Percentiles rank a stretch among this genome's conserved stretches.
These are phyloP conservation scores for Gynandropsis gynandra DNA, from an alignment of 345 rosid genomes.

Conservation along the genomic window DNA sequence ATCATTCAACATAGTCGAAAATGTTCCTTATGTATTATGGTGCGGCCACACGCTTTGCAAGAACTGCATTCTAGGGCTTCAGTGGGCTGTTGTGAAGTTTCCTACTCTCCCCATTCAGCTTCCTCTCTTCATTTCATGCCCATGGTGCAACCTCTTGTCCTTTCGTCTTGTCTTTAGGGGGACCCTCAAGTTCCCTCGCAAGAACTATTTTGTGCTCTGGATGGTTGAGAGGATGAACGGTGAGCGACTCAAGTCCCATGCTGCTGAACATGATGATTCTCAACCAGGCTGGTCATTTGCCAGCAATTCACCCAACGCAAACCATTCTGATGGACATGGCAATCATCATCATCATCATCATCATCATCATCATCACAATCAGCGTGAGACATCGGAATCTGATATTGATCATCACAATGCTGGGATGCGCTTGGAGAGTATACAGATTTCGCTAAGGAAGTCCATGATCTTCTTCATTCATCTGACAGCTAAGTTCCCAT, in stretches of 20 bases:
- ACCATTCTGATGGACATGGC: constrained; percentile 23
- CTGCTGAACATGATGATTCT: constrained; percentile 32
- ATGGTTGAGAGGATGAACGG: constrained; percentile 92
- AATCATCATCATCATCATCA: constrained; percentile 11
- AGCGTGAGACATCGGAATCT: constrained; percentile 31
- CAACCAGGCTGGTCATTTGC: too few relatives aligned
- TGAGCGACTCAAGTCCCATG: constrained; percentile 42
- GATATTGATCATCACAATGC: constrained; percentile 17
- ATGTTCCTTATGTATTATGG: constrained; percentile 84
- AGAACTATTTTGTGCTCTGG: constrained; percentile 88
- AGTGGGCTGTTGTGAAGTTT: constrained; percentile 63
- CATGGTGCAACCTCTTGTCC: constrained; percentile 84
- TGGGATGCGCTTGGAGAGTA: not conserved
- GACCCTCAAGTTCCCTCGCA: constrained; percentile 65
- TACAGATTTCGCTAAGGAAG: constrained; percentile 50
- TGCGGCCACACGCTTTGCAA: constrained; percentile 92
- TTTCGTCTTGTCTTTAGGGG: constrained; percentile 70
- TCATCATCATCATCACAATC: constrained; percentile 4
- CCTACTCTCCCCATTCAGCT: constrained; percentile 75
- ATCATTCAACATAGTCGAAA: constrained; percentile 81
- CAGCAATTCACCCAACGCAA: constrained; percentile 14
- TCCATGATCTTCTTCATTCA: constrained; percentile 68
- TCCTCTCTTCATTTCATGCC: constrained; percentile 83
- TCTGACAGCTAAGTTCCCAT: constrained; percentile 80
- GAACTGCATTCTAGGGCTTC: constrained; percentile 76